Base-by-base conservation (phyloP, 805 yeast genomes). In the Saturnispora besseyi region DNA sequence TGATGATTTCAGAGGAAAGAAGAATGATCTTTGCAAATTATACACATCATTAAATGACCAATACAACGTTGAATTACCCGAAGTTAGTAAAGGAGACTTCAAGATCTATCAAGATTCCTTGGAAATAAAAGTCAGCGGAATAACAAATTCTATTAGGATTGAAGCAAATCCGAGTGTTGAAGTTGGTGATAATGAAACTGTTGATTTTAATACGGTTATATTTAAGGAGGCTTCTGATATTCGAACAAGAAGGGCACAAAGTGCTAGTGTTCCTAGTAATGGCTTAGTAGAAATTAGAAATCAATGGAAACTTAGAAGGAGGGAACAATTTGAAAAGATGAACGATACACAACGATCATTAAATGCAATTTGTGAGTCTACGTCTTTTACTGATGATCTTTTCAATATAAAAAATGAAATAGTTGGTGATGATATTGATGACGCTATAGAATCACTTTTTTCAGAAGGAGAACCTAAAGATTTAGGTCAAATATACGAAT, bases 281-380 rank as follows among this genome's bases (percentile, higher is more conserved):
- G 45, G 50, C 8, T 28, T 47, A 12, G 7, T 33, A 22, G 50
- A 47, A 34, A 41, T 47, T 10, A 47, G 50, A 33, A 47, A 47
- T 28, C 45, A 47, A 26, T 47, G 50, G 50, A 47, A 33, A 34
- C 12, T 18, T 7, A 30, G 36, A 37, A 37, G 50, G 18, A 21
- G 41, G 18, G 40, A 30, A 24, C 42, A 37, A 32, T 29, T 15
- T 11, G 21, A 32, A 12, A n/a, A 24, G 24, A 13, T 24, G 13
- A 28, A 24, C 22, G 21, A 45, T 3, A 4, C 32, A 12, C 28
- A 36, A 18, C 12, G 38, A 10, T 22, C 37, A 13, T 26, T 46
- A 36, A 26, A 47, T 11, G 50, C 34, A 12, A 30, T 46, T 24
- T 40, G 12, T 22, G 42, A 46, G 10, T 34, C 43, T 11, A 18